A percentile compares a stretch with the other conserved stretches of the same genome.
Conservation (phyloP, 768 basidiomycete genomes). For the Leccinum pellstonianum region DNA sequence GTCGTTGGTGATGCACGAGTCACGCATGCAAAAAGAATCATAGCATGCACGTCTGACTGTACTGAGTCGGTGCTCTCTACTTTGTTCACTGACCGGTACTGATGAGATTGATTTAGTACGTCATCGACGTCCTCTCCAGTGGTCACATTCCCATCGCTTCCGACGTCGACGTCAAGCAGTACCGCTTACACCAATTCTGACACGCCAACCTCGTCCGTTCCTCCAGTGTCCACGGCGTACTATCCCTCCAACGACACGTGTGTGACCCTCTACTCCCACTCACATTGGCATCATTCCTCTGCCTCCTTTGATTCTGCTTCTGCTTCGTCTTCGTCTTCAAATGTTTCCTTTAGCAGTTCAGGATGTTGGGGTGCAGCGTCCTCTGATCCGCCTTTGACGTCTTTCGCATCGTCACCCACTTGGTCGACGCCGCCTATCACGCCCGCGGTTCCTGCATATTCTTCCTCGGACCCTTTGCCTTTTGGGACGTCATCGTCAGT, state of each 20-base stretch:
- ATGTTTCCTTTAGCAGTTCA: not conserved
- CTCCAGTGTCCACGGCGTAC: not conserved
- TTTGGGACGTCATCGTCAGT: not conserved
- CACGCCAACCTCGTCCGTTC: not conserved
- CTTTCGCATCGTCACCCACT: not conserved
- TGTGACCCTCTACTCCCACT: not conserved
- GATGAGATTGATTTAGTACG: not conserved
- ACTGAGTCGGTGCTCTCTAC: not conserved
- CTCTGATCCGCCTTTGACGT: not conserved
- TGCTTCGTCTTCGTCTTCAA: not conserved
- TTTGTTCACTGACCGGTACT: not conserved
- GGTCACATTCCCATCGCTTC: slow-evolving; percentile 7
- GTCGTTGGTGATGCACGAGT: slow-evolving; percentile 49
- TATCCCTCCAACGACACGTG: slow-evolving; percentile 4
- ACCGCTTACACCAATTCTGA: slow-evolving; percentile 4
- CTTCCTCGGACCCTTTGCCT: not conserved
- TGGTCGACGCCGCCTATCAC: not conserved
- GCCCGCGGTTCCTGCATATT: not conserved
- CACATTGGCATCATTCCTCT: not conserved
- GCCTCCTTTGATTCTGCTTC: not conserved
- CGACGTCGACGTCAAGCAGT: not conserved
- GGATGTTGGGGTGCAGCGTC: not conserved
- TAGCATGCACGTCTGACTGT: slow-evolving; percentile 14
- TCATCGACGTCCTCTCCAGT: not conserved
- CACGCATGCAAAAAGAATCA: slow-evolving; percentile 31